Evolutionary conservation across 306 rosid species (phyloP), one percentile per base, ranked within the genome.

Genomic region (Trifolium fragiferum): DNA sequence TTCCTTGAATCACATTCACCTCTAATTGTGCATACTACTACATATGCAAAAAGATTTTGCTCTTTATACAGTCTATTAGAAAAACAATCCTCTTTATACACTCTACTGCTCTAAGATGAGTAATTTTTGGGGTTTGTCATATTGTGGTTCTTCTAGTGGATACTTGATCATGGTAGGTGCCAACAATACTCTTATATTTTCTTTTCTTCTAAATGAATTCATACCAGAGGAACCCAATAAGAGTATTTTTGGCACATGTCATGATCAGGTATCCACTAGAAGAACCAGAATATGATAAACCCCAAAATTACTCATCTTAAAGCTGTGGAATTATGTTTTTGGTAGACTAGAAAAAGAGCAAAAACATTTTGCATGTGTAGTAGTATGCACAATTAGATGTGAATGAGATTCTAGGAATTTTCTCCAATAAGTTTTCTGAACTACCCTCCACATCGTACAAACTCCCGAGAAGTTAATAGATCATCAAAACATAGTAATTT

Each of bases 221-320:
- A 80, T 5, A 7, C 47, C n/a, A n/a, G n/a, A n/a, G n/a, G n/a
- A n/a, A n/a, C n/a, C n/a, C n/a, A n/a, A n/a, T 0, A 19, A 74
- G 6, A 14, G 4, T 8, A 1, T 5, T 1, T 3, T 12, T 0
- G 14, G 4, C 18, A 12, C 47, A n/a, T 4, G 4, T 40, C 71
- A 59, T 67, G 6, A 74, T 69, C n/a, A 74, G 0, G 25, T 60
- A 50, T 37, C 80, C 83, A 74, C 57, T 61, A 0, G 83, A 60
- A 35, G 47, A 80, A 0, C 76, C 67, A 9, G 4, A 11, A 69
- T 18, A 71, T 13, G 19, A 20, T 8, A 53, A 44, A 1, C 64
- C 70, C 32, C 21, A 44, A 10, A 66, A 12, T 44, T 21, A 18
- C 35, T 30, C 50, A 72, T 21, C 55, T 5, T 0, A 3, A 53